phyloP scores from a whole-genome alignment of 495 filamentous ascomycete genomes.

The Immersiella caudata region DNA sequence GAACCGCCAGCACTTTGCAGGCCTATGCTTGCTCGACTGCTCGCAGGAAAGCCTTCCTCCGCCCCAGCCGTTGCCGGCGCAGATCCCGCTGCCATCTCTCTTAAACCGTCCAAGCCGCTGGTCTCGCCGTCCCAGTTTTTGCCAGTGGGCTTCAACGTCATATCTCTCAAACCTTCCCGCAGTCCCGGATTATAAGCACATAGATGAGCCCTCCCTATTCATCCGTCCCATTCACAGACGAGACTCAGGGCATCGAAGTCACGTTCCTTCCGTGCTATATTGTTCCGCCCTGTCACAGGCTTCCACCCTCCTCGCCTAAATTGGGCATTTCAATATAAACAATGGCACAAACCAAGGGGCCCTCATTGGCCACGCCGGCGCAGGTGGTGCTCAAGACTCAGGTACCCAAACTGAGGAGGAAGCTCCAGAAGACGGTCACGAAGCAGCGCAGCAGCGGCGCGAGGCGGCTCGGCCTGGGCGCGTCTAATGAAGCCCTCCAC shows the following conservation, averaged over 20 bases:
- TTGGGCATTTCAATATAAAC: slow-evolving; percentile 29
- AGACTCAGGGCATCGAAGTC: slow-evolving; percentile 14
- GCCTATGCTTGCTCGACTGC: slow-evolving; percentile 14
- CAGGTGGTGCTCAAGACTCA: slow-evolving; percentile 29
- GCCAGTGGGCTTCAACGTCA: slow-evolving; percentile 36
- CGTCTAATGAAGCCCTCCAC: slow-evolving; percentile 24
- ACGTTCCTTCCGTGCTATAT: slow-evolving; percentile 32
- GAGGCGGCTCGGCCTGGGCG: slow-evolving; percentile 23
- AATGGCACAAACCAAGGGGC: slow-evolving; percentile 42
- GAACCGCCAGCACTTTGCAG: neutral
- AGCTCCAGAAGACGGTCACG: slow-evolving; percentile 44
- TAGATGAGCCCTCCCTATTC: slow-evolving; percentile 27
- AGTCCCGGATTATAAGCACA: slow-evolving; percentile 25
- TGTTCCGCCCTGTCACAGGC: slow-evolving; percentile 16
- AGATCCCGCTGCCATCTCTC: slow-evolving; percentile 21
- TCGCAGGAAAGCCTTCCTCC: slow-evolving; percentile 9
- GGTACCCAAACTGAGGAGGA: slow-evolving; percentile 43
- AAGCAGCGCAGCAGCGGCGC: slow-evolving; percentile 37
- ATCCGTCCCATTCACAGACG: slow-evolving; percentile 18
- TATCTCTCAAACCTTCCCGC: slow-evolving; percentile 34
- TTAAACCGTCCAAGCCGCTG: neutral
- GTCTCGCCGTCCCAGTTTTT: slow-evolving; percentile 14
- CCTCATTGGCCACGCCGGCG: slow-evolving; percentile 31
- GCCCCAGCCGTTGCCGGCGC: slow-evolving; percentile 9
- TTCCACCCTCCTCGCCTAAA: slow-evolving; percentile 24